Evolutionary conservation across 768 basidiomycete species (phyloP), one percentile per base, ranked within the genome.

Genomic region (Agaricus sinodeliciosus): DNA sequence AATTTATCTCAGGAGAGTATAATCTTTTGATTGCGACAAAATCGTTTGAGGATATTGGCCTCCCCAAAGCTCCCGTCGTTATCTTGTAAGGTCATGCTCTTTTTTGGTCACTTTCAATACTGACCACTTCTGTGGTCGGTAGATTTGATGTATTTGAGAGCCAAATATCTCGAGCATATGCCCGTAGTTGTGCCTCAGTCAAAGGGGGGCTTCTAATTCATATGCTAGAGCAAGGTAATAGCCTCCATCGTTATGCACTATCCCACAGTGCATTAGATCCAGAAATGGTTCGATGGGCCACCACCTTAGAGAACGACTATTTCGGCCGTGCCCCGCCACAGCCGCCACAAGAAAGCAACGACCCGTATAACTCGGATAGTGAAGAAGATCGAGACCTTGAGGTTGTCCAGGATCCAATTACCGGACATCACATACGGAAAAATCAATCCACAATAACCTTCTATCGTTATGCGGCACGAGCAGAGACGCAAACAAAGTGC

Each of bases 1-100:
- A 67, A 43, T 87, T 88, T 54, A 63, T 69, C 22, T 59, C 63
- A 25, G 87, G 86, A 3, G 72, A 72, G 9, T 75, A 72, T 57
- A 91, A 91, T 61, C 68, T 90, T 9, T 66, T 90, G 28, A 69
- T 91, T 28, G 69, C 77, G 26, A 83, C 81, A 1, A 80, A 80
- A 58, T 72, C 74, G 1, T 65, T 73, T 4, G 81, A 85, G 62
- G 84, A 85, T 60, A 58, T 85, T 9, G 82, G 81, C 43, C 49
- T 86, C 25, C 79, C 82, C 5, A 72, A 72, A 27, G 77, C 75
- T 6, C 73, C 77, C 6, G 66, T 84, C 26, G 75, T 90, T 9
- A 75, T 90, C 59, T 73, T 82, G 87, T 87, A 55, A 43, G 76
- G 44, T 43, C 4, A 37, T 15, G 19, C 26, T 11, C 31, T 47